Percentiles rank a stretch among this genome's conserved stretches.
These are phyloP conservation scores for Ophiocordyceps camponoti-saundersi DNA, from an alignment of 2,329 filamentous ascomycete species.

Conservation along the genomic window DNA sequence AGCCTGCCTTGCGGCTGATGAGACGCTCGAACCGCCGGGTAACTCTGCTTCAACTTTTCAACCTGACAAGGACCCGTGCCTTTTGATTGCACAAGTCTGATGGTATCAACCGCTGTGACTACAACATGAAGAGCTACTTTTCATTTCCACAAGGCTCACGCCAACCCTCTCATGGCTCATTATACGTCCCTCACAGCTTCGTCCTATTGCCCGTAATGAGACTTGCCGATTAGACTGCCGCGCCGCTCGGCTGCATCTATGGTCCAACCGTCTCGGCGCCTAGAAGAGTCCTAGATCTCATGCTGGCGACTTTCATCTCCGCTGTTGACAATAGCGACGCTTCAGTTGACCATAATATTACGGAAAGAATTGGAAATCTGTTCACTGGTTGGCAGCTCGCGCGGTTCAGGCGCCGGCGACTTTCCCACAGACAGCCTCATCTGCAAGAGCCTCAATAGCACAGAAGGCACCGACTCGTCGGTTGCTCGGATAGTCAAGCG, in stretches of 20 bases:
- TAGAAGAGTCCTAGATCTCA: not conserved
- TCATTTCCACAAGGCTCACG: not conserved
- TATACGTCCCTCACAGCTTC: too few species aligned
- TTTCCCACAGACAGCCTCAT: constrained; percentile 49
- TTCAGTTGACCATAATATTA: constrained; percentile 34
- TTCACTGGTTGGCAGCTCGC: constrained; percentile 23
- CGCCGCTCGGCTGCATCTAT: not conserved
- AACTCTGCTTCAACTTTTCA: not conserved
- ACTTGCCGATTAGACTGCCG: not conserved
- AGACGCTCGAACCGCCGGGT: not conserved
- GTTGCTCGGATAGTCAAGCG: constrained; percentile 88
- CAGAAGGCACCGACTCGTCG: constrained; percentile 69
- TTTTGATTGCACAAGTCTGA: not conserved
- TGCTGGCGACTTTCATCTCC: not conserved
- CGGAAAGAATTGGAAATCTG: constrained; percentile 39
- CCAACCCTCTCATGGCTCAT: not conserved
- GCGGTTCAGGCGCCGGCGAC: constrained; percentile 21
- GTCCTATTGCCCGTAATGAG: not conserved
- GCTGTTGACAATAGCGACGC: not conserved
- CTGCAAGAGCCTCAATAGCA: constrained; percentile 76
- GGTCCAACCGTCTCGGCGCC: too few species aligned
- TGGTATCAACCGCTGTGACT: not conserved
- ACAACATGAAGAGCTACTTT: not conserved
- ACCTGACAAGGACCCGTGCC: not conserved
- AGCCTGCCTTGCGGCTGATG: not conserved